Percentiles rank a stretch among this genome's conserved stretches.
These are phyloP conservation scores for Echium plantagineum DNA, from an alignment of 257 asterid genomes.

Conservation along the genomic window DNA sequence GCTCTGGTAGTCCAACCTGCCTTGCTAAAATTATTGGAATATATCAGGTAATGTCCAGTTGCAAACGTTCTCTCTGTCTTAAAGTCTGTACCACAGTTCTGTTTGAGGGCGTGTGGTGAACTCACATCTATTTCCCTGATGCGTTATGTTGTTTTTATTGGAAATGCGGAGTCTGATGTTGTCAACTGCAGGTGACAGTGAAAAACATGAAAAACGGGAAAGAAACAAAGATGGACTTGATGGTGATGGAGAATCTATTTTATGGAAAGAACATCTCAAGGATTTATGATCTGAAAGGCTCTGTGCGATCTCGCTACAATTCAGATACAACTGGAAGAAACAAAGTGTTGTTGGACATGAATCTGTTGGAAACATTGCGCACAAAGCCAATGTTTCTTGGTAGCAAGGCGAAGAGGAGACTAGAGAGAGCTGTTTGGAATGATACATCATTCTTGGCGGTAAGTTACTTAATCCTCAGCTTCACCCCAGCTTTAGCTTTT, in stretches of 20 bases:
- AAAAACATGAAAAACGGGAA: slow-evolving; percentile 68
- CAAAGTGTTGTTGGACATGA: slow-evolving; percentile 77
- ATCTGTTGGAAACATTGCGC: slow-evolving; percentile 70
- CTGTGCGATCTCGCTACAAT: slow-evolving; percentile 64
- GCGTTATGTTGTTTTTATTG: too few species aligned
- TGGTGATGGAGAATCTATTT: slow-evolving; percentile 89
- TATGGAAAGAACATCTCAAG: slow-evolving; percentile 52
- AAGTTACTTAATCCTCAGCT: slow-evolving; percentile 22
- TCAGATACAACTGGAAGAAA: slow-evolving; percentile 77
- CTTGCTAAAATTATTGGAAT: slow-evolving; percentile 79
- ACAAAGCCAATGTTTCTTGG: slow-evolving; percentile 84
- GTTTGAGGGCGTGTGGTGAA: not conserved
- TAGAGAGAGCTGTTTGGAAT: slow-evolving; percentile 84
- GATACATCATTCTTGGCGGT: slow-evolving; percentile 84
- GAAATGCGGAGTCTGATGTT: not conserved
- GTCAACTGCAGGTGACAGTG: slow-evolving; percentile 37
- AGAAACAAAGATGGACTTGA: slow-evolving; percentile 60
- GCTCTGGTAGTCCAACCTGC: slow-evolving; percentile 60
- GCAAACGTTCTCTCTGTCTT: not conserved
- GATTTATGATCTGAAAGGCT: slow-evolving; percentile 79
- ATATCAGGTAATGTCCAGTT: slow-evolving; percentile 48
- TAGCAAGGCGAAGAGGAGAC: slow-evolving; percentile 53
- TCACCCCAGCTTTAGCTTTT: slow-evolving; percentile 6
- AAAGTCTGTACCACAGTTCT: not conserved
- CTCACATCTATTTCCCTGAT: slow-evolving; percentile 6